These are phyloP conservation scores for Ganoderma multipileum DNA, from an alignment of 1,284 basidiomycete genomes.

Conservation along the genomic window DNA sequence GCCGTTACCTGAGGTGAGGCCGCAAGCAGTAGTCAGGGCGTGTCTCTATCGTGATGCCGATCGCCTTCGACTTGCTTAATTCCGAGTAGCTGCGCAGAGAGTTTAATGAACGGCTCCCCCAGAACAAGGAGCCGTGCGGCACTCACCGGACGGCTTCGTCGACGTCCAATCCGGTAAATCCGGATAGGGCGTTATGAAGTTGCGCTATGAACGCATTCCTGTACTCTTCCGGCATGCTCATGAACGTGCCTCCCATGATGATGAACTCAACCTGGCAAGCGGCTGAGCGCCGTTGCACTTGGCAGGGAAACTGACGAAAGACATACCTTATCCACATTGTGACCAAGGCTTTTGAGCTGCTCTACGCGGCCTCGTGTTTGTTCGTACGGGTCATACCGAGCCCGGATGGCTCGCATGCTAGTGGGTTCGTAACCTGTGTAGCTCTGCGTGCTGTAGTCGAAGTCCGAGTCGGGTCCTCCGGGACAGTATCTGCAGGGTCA, in stretches of 20 bases:
- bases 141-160: conserved; percentile 93
- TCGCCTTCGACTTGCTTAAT: conserved; percentile 97
- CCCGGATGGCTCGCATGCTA: conserved; percentile 98
- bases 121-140: conserved; percentile 5
- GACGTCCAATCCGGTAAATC: conserved; percentile 91
- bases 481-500: conserved; percentile 85
- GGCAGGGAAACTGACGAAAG: conserved; percentile 17
- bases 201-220: conserved; percentile 94
- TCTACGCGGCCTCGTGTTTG: conserved; percentile 96
- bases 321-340: conserved; percentile 93
- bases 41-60: conserved; percentile 99
- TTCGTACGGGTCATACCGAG: conserved; percentile 98
- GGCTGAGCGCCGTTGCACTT: conserved; percentile 5
- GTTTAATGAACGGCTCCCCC: conserved; percentile 11
- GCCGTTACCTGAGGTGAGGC: conserved; percentile 84
- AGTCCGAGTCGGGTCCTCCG: conserved; percentile 98
- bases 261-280: conserved; percentile 90
- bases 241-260: conserved; percentile 99
- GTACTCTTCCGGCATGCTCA: conserved; percentile 99
- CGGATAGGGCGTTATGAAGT: conserved; percentile 96
- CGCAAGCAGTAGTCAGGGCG: conserved; percentile 98
- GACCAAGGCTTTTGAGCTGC: conserved; percentile 93
- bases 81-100: conserved; percentile 79
- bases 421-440: conserved; percentile 99
- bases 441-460: conserved; percentile 99